Percentiles rank a stretch among this genome's conserved stretches.
Evolutionary conservation across 2,329 filamentous ascomycete genomes (phyloP).

Genomic region (Trichoderma koningiopsis): DNA sequence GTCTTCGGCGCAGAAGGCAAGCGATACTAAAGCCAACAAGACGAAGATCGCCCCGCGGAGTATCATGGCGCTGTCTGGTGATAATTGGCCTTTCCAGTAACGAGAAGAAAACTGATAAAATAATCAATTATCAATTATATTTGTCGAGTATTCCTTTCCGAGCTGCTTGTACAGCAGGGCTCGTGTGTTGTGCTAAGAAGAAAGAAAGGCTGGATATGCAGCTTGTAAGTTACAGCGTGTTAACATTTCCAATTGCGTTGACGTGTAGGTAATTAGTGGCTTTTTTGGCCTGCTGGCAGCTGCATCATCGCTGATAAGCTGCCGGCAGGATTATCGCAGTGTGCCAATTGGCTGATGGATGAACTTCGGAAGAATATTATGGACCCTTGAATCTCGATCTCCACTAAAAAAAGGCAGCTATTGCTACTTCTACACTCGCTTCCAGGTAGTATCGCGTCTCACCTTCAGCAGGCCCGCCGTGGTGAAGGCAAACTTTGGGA

Average conservation of each 20-base stretch:
- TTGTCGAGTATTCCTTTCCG: not conserved
- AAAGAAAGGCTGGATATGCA: constrained; percentile 11
- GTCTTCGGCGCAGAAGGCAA: constrained; percentile 65
- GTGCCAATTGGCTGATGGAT: constrained; percentile 31
- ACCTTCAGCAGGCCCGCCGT: constrained; percentile 14
- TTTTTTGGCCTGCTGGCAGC: not conserved
- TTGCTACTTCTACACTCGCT: not conserved
- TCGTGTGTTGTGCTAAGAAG: constrained; percentile 22
- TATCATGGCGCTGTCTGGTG: constrained; percentile 49
- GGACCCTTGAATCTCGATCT: not conserved
- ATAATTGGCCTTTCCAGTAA: not conserved
- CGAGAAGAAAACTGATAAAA: not conserved
- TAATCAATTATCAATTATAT: not conserved
- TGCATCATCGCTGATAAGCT: constrained; percentile 19
- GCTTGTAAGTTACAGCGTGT: constrained; percentile 40
- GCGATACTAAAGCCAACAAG: constrained; percentile 56
- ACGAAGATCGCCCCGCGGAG: constrained; percentile 53
- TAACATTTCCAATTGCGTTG: constrained; percentile 36
- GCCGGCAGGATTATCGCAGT: constrained; percentile 29
- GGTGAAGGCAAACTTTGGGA: not conserved
- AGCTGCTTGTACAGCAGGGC: constrained; percentile 13
- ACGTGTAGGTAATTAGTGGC: constrained; percentile 1
- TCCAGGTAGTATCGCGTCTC: constrained; percentile 22
- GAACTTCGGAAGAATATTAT: constrained; percentile 19
- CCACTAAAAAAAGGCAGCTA: constrained; percentile 15